Percentiles rank a stretch among this genome's conserved stretches.
Evolutionary conservation across 805 yeast genomes (phyloP).

Genomic region (Candida ovalis): DNA sequence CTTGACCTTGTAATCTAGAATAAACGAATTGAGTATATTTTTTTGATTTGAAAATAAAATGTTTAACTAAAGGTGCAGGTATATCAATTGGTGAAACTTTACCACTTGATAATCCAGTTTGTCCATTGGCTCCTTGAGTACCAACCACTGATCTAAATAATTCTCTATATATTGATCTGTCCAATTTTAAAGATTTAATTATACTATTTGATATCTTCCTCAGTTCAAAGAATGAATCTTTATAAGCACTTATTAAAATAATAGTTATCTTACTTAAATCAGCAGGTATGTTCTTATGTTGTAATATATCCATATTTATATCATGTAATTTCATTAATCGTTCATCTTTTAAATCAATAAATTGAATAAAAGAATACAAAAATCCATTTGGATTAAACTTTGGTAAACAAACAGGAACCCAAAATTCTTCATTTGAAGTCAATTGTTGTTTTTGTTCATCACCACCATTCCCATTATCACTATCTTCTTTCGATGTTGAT

Average conservation of each 20-base stretch:
- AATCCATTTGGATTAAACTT: slow-evolving; percentile 87
- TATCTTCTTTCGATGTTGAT: slow-evolving; percentile 28
- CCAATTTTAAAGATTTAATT: slow-evolving; percentile 37
- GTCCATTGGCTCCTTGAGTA: slow-evolving; percentile 27
- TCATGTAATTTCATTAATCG: slow-evolving; percentile 29
- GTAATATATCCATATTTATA: slow-evolving; percentile 19
- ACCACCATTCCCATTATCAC: slow-evolving; percentile 1
- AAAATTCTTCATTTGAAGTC: slow-evolving; percentile 61
- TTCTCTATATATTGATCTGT: slow-evolving; percentile 31
- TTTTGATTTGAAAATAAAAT: slow-evolving; percentile 77
- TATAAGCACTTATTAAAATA: slow-evolving; percentile 60
- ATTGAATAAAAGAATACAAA: slow-evolving; percentile 73
- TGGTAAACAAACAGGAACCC: slow-evolving; percentile 94
- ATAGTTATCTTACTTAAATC: slow-evolving; percentile 35
- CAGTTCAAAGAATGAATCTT: slow-evolving; percentile 75
- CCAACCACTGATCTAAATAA: slow-evolving; percentile 27
- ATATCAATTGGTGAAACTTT: slow-evolving; percentile 47
- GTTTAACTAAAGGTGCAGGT: slow-evolving; percentile 60
- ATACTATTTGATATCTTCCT: slow-evolving; percentile 56
- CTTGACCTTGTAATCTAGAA: slow-evolving; percentile 21
- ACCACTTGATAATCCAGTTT: slow-evolving; percentile 29
- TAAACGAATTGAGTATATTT: slow-evolving; percentile 58
- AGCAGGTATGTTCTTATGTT: slow-evolving; percentile 8
- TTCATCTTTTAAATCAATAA: slow-evolving; percentile 39
- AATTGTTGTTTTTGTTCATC: slow-evolving; percentile 19